Base-by-base conservation (phyloP, 2,329 filamentous ascomycete species). In the Sphaerostilbella broomeana region DNA sequence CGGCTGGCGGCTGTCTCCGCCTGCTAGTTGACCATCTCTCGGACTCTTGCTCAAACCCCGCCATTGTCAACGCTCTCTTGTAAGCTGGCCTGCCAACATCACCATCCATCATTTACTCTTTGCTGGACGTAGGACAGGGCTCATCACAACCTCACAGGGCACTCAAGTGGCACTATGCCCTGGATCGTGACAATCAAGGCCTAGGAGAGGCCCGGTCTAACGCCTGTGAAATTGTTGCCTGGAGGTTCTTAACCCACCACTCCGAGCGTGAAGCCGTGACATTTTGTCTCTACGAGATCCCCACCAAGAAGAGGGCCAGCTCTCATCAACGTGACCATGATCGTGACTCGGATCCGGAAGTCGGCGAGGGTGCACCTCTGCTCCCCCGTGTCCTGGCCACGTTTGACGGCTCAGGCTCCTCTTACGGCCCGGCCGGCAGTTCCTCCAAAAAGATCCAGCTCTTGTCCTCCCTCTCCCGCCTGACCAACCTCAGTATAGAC, bases 181-280 rank as follows among this genome's bases (percentile, higher is more conserved):
- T 74, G 17, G 71, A 75, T 10, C 65, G 71, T 22, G 81, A 84
- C 46, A 68, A 83, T 42, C 75, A 77, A 43, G 78, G 79, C 4
- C 63, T 89, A 21, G 77, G 79, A 42, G 75, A 83, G 42, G 75
- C 82, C 11, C 73, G 84, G 38, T 82, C 81, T 15, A 76, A 78
- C 54, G 84, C 82, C 19, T 89, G 84, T 54, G 85, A 90, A 63
- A 84, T 87, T 45, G 82, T 87, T 11, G 85, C 85, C 25, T 88
- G 84, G 81, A 75, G 84, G 26, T 86, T 87, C 50, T 67, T 89
- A 24, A 78, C 77, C 12, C 77, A 77, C 39, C 65, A 88, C 21
- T 81, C 80, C 2, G 82, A 87, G 54, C 68, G 77, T 17, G 84
- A 89, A 51, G 79, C 79, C 7, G 80, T 90, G 18, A 78, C 86